Conservation (phyloP, 2,329 filamentous ascomycete species). For the Xylariaceae sp. region DNA sequence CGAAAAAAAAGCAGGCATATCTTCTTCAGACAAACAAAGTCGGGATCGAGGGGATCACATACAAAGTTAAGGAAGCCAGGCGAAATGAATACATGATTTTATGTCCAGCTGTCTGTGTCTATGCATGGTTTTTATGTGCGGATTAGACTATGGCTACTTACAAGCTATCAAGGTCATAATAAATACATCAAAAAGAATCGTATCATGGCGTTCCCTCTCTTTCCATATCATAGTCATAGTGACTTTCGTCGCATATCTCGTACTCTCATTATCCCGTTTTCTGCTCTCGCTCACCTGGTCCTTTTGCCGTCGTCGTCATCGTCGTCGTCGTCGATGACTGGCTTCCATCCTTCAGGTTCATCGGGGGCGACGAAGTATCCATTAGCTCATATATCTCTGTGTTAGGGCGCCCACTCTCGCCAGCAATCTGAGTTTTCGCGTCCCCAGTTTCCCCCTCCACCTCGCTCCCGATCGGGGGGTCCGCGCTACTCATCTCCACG, state of each 20-base stretch:
- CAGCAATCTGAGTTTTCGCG: background rate
- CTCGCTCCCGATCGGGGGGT: background rate
- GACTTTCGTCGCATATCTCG: conserved; percentile 3
- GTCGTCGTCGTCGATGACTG: too few species aligned
- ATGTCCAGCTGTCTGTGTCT: background rate
- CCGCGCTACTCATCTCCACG: conserved; percentile 6
- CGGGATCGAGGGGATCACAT: background rate
- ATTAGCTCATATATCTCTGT: conserved; percentile 38
- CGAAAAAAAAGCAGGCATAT: background rate
- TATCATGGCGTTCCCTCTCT: conserved; percentile 5
- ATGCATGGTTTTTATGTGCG: background rate
- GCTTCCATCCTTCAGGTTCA: background rate
- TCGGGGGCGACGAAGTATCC: conserved; percentile 6
- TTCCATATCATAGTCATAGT: background rate
- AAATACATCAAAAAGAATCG: conserved; percentile 13
- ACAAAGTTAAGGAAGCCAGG: background rate
- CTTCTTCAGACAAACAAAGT: background rate
- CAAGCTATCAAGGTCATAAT: conserved; percentile 16
- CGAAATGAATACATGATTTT: background rate
- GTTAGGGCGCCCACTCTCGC: background rate
- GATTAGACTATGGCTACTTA: conserved; percentile 6
- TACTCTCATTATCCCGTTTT: conserved; percentile 3
- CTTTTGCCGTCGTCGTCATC: background rate
- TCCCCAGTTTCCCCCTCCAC: background rate
- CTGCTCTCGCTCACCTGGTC: conserved; percentile 8